Conservation (phyloP, 495 filamentous ascomycete genomes). For the Beverwykella pulmonaria region DNA sequence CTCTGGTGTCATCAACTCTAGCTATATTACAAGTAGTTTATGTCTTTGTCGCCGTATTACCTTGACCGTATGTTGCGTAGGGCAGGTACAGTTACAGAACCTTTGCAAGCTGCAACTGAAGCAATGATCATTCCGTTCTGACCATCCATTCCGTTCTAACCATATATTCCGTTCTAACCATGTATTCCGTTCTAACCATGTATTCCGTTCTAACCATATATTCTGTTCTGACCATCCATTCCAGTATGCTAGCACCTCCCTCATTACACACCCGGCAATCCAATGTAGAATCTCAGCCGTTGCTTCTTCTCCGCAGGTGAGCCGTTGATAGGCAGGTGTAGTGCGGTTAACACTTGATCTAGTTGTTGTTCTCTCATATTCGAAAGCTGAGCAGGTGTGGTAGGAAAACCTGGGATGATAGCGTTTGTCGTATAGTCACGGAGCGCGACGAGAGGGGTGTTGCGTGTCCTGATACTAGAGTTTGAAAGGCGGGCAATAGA, state of each 20-base stretch:
- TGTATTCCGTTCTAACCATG: background rate
- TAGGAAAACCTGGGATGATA: conserved; percentile 1
- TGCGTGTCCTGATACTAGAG: background rate
- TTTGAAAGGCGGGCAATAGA: conserved; percentile 19
- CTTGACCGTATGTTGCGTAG: background rate
- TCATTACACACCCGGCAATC: background rate
- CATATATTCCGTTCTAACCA: background rate
- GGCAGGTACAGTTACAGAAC: background rate
- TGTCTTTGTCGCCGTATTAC: conserved; percentile 1
- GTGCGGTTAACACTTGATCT: conserved; percentile 3
- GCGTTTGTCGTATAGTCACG: conserved; percentile 9
- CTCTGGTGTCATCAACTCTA: no score
- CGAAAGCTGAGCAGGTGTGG: conserved; percentile 15
- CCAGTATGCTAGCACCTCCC: conserved; percentile 4
- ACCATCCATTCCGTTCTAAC: conserved; percentile 10
- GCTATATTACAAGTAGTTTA: background rate
- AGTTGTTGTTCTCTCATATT: background rate
- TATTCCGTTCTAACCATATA: background rate
- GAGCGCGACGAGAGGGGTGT: background rate
- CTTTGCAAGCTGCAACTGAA: conserved; percentile 4
- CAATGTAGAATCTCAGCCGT: conserved; percentile 9
- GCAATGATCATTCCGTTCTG: background rate
- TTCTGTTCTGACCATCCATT: background rate
- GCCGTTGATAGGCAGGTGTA: conserved; percentile 6
- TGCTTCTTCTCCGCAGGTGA: conserved; percentile 5